phyloP scores from a whole-genome alignment of 2,329 filamentous ascomycete species.

The Aspergillus sp. region DNA sequence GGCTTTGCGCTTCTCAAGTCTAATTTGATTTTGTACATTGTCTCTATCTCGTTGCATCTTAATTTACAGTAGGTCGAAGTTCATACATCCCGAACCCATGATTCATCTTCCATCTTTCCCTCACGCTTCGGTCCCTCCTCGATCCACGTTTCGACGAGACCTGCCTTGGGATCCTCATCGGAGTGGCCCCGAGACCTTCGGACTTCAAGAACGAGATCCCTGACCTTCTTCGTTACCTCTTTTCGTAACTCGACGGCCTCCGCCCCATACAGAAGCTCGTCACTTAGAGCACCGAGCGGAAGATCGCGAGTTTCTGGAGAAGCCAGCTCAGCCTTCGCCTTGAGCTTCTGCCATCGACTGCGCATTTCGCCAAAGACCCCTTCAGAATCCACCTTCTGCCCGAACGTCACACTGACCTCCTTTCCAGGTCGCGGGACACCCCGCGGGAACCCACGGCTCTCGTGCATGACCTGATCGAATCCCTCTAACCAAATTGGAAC shows the following conservation, averaged over 20 bases:
- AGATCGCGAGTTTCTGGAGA: conserved; percentile 36
- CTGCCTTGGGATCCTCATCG: conserved; percentile 76
- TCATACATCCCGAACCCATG: conserved; percentile 58
- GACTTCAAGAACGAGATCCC: conserved; percentile 78
- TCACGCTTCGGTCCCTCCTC: conserved; percentile 54
- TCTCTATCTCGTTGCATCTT: conserved; percentile 14
- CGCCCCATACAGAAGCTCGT: conserved; percentile 64
- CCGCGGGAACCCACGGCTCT: conserved; percentile 74
- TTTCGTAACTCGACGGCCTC: conserved; percentile 76
- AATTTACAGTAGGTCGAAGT: conserved; percentile 10
- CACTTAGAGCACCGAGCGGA: conserved; percentile 58
- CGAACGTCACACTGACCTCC: conserved; percentile 50
- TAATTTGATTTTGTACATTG: background rate
- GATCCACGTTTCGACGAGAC: conserved; percentile 78
- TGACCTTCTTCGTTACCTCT: conserved; percentile 75
- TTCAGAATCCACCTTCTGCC: conserved; percentile 72
- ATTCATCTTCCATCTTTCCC: conserved; percentile 61
- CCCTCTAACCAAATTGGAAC: conserved; percentile 95
- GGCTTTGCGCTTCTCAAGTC: background rate
- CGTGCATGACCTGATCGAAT: conserved; percentile 83
- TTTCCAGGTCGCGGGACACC: conserved; percentile 80
- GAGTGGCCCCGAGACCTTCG: conserved; percentile 69
- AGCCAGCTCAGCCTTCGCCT: conserved; percentile 52
- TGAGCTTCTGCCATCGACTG: conserved; percentile 68
- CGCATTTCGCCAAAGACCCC: conserved; percentile 75